Evolutionary conservation across 768 basidiomycete genomes (phyloP), one percentile per base, ranked within the genome.

Genomic region (Ramaria sp.): DNA sequence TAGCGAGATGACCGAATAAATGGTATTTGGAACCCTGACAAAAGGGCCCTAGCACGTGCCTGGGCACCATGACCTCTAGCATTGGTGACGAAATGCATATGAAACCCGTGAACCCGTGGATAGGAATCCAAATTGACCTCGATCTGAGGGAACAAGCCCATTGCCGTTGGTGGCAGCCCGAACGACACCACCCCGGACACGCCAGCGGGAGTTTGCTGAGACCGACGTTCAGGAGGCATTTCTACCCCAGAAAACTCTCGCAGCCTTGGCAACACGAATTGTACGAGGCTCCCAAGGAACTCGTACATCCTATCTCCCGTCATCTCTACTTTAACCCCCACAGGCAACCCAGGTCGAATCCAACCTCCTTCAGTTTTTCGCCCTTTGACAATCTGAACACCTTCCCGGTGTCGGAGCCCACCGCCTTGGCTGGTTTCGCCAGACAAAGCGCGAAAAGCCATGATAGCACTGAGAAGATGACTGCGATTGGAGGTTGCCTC

Each of bases 251-350:
- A 75, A 73, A 92, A 99, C 65, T 97, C 94, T 65, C 93, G 81
- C 53, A 96, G 70, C 20, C 95, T 83, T 1, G 95, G 95, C n/a
- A 97, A 73, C 58, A 99, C 95, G 65, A 97, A 96, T 65, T 97
- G 92, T 64, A 84, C 81, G 63, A 99, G 79, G 7, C 82, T 84
- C 57, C 82, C 82, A 57, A 98, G 74, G 71, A 98, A 97, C 63
- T 91, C 88, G 74, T 91, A 97, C 94, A 98, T 97, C 63, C 85
- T 82, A 49, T 87, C 83, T 13, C 94, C 94, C 66, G 82, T 84
- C 63, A 99, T 72, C 67, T 89, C 89, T 59, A 97, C 91, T 73
- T 93, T 93, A 61, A 81, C 91, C 59, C 91, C 92, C 19, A 86
- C 73, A 0, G 95, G 91, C 49, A 89, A 68, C 22, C 88, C 86